A percentile compares a stretch with the other conserved stretches of the same genome.
These are phyloP conservation scores for Macroventuria anomochaeta DNA, from an alignment of 2,329 filamentous ascomycete species.

Conservation along the genomic window DNA sequence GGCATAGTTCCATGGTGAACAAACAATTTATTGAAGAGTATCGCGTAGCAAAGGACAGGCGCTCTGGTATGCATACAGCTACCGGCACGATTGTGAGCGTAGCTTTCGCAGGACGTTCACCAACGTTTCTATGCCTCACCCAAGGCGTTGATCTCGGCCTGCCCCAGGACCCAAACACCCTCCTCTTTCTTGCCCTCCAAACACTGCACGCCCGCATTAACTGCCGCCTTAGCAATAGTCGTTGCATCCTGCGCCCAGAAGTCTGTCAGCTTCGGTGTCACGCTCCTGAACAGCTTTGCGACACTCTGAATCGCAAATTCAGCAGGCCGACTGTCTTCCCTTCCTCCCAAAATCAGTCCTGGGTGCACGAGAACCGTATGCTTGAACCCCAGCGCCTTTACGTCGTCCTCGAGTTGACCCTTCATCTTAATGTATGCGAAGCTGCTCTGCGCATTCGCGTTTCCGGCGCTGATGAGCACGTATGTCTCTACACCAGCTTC, in stretches of 20 bases:
- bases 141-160: constrained; percentile 69
- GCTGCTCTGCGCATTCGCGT: constrained; percentile 58
- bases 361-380: constrained; percentile 77
- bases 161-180: constrained; percentile 67
- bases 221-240: constrained; percentile 58
- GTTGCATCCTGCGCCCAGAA: constrained; percentile 74
- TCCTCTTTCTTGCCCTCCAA: constrained; percentile 55
- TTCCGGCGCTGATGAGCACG: constrained; percentile 73
- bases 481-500: constrained; percentile 74
- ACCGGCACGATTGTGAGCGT: background rate
- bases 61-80: background rate
- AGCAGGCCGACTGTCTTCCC: constrained; percentile 65
- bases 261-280: constrained; percentile 61
- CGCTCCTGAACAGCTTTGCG: constrained; percentile 61
- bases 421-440: constrained; percentile 76
- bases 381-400: constrained; percentile 76
- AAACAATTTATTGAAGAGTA: constrained; percentile 2
- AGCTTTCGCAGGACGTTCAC: background rate
- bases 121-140: constrained; percentile 54
- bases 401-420: constrained; percentile 80
- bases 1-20: background rate
- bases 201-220: constrained; percentile 17
- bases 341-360: constrained; percentile 74
- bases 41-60: background rate
- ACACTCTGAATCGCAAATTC: constrained; percentile 65